Evolutionary conservation across 2,329 filamentous ascomycete genomes (phyloP), one percentile per base, ranked within the genome.

Genomic region (Mollisia scopiformis): DNA sequence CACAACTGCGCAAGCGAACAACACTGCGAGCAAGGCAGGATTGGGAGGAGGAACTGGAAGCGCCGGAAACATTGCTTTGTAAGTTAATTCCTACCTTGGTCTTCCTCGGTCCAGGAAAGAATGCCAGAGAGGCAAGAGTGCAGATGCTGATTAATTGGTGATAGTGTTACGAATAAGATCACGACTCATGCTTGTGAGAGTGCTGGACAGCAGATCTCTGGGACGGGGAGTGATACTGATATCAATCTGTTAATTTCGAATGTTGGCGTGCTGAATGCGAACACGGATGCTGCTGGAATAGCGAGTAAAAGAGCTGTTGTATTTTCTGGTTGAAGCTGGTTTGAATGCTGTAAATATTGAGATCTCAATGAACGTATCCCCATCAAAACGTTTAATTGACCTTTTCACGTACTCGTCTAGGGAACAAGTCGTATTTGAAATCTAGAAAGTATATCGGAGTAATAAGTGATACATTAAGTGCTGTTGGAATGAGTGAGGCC

Each of bases 171-270:
- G 1, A 67, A 69, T 10, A 69, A 68, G 41, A 59, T 67, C n/a
- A 62, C 62, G 1, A 66, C 55, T 5, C 64, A 67, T 55, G 64
- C 62, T 11, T 66, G 66, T 49, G 67, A 66, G 43, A 61, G 46
- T 28, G 67, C 64, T 11, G 59, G 60, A 2, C 62, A 67, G 33
- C 64, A 69, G n/a, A 68, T 67, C 23, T 52, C 61, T 7, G 57
- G 57, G 13, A 47, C 58, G 2, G 64, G 46, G 6, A 62, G 62
- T 21, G 65, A 69, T 53, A 66, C 67, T 19, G 56, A 19, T 50
- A 39, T 64, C 16, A 65, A 67, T 50, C 59, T 69, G 16, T 60
- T 69, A 43, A 69, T 68, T 35, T 68, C 66, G 35, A 68, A 67
- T 58, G 62, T 68, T n/a, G 66, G 65, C 0, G 66, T 68, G 30